Evolutionary conservation across 2,329 filamentous ascomycete species (phyloP).

Genomic region (Epicoccum sorghinum): DNA sequence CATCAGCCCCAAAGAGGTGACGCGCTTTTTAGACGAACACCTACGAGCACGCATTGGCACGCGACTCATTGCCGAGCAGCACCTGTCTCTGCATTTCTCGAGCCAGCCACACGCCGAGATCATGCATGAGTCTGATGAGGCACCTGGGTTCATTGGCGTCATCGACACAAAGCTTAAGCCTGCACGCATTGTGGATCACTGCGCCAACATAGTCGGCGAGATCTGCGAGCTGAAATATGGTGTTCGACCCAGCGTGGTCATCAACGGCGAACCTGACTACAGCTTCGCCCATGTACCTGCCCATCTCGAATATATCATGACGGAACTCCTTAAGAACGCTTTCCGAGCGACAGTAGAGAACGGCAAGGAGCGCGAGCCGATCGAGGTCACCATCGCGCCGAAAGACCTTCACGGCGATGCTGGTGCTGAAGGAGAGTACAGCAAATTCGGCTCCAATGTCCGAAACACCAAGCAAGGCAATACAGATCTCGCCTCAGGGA

Average conservation of each 20-base stretch:
- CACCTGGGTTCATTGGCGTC: conserved; percentile 80
- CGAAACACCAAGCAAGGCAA: conserved; percentile 41
- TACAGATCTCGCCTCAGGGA: conserved; percentile 37
- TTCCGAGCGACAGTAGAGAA: conserved; percentile 92
- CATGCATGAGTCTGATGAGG: conserved; percentile 51
- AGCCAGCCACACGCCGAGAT: conserved; percentile 72
- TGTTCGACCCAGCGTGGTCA: conserved; percentile 76
- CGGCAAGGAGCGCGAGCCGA: conserved; percentile 76
- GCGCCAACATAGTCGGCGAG: conserved; percentile 89
- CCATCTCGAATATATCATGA: conserved; percentile 96
- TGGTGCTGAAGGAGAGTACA: conserved; percentile 6
- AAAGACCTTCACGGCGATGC: conserved; percentile 18
- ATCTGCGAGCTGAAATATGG: conserved; percentile 98
- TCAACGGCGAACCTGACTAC: conserved; percentile 86
- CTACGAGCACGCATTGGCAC: conserved; percentile 93
- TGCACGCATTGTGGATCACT: conserved; percentile 79
- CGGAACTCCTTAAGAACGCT: conserved; percentile 94
- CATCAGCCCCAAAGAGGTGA: conserved; percentile 82
- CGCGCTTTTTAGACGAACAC: conserved; percentile 89
- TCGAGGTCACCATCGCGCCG: conserved; percentile 90
- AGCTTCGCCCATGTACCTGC: conserved; percentile 93
- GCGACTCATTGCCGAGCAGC: conserved; percentile 91
- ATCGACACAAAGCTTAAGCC: conserved; percentile 91
- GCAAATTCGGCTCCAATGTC: not conserved
- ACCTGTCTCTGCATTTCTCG: conserved; percentile 84